Base-by-base conservation (phyloP, 23 red algal genomes). In the Cyanidioschyzon merolae region DNA sequence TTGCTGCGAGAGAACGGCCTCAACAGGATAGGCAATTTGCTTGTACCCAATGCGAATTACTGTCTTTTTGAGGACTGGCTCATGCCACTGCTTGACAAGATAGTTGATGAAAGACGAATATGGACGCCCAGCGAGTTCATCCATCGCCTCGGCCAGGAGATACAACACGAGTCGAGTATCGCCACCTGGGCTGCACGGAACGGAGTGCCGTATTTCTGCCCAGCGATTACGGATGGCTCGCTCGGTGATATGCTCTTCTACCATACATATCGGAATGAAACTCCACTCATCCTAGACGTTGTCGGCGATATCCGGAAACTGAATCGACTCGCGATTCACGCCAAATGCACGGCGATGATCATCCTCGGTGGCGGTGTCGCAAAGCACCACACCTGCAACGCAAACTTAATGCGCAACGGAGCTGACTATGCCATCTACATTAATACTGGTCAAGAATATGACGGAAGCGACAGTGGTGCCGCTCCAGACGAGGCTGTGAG, bases 1-100 rank as follows among this genome's bases (percentile, higher is more conserved):
- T 15, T 21, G 26, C 83, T 98, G 35, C 82, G 94, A 68, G 83
- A 91, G 81, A 75, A 75, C 7, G 94, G 94, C 27, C 74, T 98
- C 1, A 98, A 98, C 54, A 81, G 94, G 29, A 98, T 98, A 2
- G 94, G 94, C 37, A 98, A 98, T 67, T 76, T 98, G 50, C 50
- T 98, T 0, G 94, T 91, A 45, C 94, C 94, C 15, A 98, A 98
- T 40, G 94, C 90, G 18, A 91, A 91, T 74, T 98, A 98, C 54
- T 98, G 94, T 59, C 83, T 84, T 38, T 98, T 98, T 83, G 94
- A 98, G 75, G 88, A 98, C 39, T 98, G 94, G 94, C 76, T 98
- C 50, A 78, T 91, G 58, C 94, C 94, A 3, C 71, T 92, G 51
- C 79, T 98, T 29, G 85, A 91, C 68, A 83, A 91, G 2, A 85